Conservation (phyloP, 306 rosid genomes). For the Arachis stenosperma region DNA sequence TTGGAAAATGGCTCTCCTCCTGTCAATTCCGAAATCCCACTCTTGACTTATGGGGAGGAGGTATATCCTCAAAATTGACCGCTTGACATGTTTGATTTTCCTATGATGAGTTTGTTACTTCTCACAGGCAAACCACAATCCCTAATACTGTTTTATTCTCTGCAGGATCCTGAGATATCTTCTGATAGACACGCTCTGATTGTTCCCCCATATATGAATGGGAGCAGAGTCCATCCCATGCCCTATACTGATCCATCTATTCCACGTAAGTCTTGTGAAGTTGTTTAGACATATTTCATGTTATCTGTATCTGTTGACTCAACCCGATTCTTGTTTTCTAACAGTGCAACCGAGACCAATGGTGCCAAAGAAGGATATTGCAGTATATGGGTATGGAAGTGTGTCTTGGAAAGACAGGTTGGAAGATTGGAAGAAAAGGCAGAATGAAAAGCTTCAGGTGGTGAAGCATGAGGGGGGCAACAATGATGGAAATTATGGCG, state of each 20-base stretch:
- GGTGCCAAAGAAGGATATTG: slow-evolving; percentile 95
- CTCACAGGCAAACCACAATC: not conserved
- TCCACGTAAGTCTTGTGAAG: slow-evolving; percentile 58
- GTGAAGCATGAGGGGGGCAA: slow-evolving; percentile 81
- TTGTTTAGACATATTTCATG: not conserved
- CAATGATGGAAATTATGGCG: slow-evolving; percentile 57
- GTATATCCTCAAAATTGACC: slow-evolving; percentile 45
- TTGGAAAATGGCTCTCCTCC: slow-evolving; percentile 65
- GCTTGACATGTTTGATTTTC: slow-evolving; percentile 24
- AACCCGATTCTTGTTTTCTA: slow-evolving; percentile 30
- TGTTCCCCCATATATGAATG: slow-evolving; percentile 76
- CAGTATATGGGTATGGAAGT: slow-evolving; percentile 95
- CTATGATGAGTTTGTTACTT: not conserved
- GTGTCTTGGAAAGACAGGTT: slow-evolving; percentile 95
- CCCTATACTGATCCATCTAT: slow-evolving; percentile 65
- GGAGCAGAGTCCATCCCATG: slow-evolving; percentile 75
- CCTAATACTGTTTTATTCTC: slow-evolving; percentile 20
- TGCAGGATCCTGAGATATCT: slow-evolving; percentile 83
- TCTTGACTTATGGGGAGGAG: slow-evolving; percentile 94
- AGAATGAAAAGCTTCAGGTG: slow-evolving; percentile 86
- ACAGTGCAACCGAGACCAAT: slow-evolving; percentile 92
- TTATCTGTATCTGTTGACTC: slow-evolving; percentile 30
- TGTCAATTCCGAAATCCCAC: slow-evolving; percentile 78
- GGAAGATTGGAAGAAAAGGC: slow-evolving; percentile 97
- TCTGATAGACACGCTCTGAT: slow-evolving; percentile 84